Base-by-base conservation (phyloP, 2,329 filamentous ascomycete genomes). In the Cyphellophora europaea region DNA sequence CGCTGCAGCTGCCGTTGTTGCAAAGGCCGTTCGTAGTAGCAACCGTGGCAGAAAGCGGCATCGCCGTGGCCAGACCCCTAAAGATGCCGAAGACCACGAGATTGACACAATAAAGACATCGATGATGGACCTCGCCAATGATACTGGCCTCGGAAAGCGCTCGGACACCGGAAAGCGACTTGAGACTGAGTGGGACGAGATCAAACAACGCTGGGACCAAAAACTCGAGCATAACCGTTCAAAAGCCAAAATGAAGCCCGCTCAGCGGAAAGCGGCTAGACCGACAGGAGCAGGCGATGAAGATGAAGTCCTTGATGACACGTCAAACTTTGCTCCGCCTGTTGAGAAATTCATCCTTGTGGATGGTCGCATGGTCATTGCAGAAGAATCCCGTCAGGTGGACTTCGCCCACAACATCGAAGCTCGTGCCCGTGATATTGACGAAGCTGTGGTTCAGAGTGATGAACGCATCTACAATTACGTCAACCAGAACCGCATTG, bases 111-210 rank as follows among this genome's bases (percentile, higher is more conserved):
- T 65, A 10, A 57, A 61, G 13, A 60, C 72, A 3, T 73, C 66
- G 34, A 79, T 80, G 74, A 66, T 62, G 19, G 68, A 74, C 30
- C 54, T 79, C 2, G 71, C 66, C 44, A 66, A 62, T 33, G 70
- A 72, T 44, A 54, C 64, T 21, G 57, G 62, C n/a, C 63, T 63
- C 1, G 75, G 75, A 30, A 72, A 66, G 43, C 65, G 67, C 25
- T 79, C 75, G 0, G 42, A 64, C 67, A 39, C 64, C 67, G 75
- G 78, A 45, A 67, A 62, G 35, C 65, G 71, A 43, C 63, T 80
- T 56, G 67, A 68, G 36, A 66, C 77, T 37, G 69, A 79, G 44
- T 66, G 69, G 60, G 65, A 59, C 2, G 72, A 74, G 38, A 63
- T 71, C 19, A 63, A 60, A 38, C 52, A 52, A 36, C 65, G 61